Conservation (phyloP, 2,329 filamentous ascomycete genomes). For the Graphilbum fragrans region DNA sequence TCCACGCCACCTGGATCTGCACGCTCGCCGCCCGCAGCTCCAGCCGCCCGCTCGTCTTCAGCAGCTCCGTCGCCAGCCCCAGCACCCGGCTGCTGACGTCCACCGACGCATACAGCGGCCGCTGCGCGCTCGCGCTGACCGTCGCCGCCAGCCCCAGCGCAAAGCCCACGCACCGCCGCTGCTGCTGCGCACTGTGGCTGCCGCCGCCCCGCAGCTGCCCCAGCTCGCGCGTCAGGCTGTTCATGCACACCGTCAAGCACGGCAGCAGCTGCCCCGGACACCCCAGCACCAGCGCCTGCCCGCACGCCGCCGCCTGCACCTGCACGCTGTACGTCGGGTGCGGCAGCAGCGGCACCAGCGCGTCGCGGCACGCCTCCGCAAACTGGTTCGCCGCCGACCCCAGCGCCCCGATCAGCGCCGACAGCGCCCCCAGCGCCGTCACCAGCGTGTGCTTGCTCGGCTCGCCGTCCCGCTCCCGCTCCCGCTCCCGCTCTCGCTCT, state of each 20-base stretch:
- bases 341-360: slow-evolving; percentile 77
- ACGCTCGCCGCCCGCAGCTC: slow-evolving; percentile 85
- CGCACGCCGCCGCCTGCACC: slow-evolving; percentile 72
- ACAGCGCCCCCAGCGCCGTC: slow-evolving; percentile 64
- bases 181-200: slow-evolving; percentile 45
- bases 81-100: slow-evolving; percentile 90
- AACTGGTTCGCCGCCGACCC: slow-evolving; percentile 72
- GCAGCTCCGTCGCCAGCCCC: slow-evolving; percentile 77
- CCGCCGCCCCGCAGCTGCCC: slow-evolving; percentile 62
- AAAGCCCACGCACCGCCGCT: slow-evolving; percentile 72
- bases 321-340: slow-evolving; percentile 96
- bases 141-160: slow-evolving; percentile 85
- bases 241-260: slow-evolving; percentile 91
- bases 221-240: slow-evolving; percentile 80
- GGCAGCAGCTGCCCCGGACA: slow-evolving; percentile 87
- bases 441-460: slow-evolving; percentile 79
- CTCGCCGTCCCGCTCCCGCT: slow-evolving; percentile 35
- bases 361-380: slow-evolving; percentile 75
- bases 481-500: slow-evolving; percentile 62
- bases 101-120: slow-evolving; percentile 86
- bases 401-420: slow-evolving; percentile 65
- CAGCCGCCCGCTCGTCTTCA: slow-evolving; percentile 86
- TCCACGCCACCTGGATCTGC: slow-evolving; percentile 97
- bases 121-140: slow-evolving; percentile 75
- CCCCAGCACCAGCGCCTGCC: slow-evolving; percentile 77